Conservation (phyloP, 345 rosid genomes). For the Eucalyptus pauciflora region DNA sequence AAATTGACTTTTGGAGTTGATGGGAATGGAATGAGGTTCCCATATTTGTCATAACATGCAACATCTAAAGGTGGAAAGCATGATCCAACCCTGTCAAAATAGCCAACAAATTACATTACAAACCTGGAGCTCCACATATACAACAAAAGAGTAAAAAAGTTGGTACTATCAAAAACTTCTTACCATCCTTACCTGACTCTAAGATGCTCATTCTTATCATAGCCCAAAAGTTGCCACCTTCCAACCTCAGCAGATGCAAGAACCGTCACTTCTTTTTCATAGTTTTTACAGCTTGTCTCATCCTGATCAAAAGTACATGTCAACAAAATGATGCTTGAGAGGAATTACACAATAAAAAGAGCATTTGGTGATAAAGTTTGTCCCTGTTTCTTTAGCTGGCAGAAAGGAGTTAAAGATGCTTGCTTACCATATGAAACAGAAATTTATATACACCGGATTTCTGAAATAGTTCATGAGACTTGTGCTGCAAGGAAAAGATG, state of each 20-base stretch:
- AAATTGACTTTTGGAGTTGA: constrained; percentile 21
- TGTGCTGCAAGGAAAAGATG: constrained; percentile 30
- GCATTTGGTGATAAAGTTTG: background rate
- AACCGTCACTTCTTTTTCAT: constrained; percentile 22
- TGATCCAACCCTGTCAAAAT: constrained; percentile 44
- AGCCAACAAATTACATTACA: background rate
- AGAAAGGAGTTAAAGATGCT: background rate
- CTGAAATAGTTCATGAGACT: constrained; percentile 18
- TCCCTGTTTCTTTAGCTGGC: background rate
- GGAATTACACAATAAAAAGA: background rate
- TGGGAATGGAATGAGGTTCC: constrained; percentile 25
- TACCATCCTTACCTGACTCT: background rate
- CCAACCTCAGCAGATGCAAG: constrained; percentile 24
- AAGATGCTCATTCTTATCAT: background rate
- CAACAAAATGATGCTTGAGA: background rate
- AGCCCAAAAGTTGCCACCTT: constrained; percentile 27
- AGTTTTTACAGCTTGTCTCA: constrained; percentile 14
- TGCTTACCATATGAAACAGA: constrained; percentile 39
- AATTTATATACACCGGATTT: constrained; percentile 39
- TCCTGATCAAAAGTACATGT: constrained; percentile 9
- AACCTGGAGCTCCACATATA: background rate
- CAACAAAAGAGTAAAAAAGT: background rate
- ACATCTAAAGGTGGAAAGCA: constrained; percentile 17
- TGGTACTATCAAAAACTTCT: background rate
- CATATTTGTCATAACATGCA: constrained; percentile 37